These are phyloP conservation scores for Zea luxurians DNA, from an alignment of 176 grass and related monocot genomes.

Conservation along the genomic window DNA sequence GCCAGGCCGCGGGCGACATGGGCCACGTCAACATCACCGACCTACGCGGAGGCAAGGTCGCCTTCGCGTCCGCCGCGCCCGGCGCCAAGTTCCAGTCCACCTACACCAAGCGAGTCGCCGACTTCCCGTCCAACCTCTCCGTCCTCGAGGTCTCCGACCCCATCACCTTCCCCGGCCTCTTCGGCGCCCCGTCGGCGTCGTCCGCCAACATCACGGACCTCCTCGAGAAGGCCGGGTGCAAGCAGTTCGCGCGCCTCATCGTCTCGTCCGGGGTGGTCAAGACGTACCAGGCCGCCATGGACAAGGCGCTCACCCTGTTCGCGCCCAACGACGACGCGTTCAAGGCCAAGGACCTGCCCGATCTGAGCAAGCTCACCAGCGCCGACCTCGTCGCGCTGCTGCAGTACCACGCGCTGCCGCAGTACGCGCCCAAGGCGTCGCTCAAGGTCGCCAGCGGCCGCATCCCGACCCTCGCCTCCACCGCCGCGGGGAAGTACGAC, in stretches of 20 bases:
- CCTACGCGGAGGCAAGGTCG: constrained; percentile 83
- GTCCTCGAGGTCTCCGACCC: constrained; percentile 84
- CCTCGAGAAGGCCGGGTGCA: constrained; percentile 95
- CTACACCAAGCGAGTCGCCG: constrained; percentile 72
- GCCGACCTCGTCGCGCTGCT: constrained; percentile 84
- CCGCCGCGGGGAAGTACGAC: constrained; percentile 68
- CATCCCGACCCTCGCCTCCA: constrained; percentile 74
- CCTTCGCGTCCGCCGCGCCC: constrained; percentile 73
- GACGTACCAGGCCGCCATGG: constrained; percentile 86
- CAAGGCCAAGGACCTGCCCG: constrained; percentile 63
- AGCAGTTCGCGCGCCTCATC: constrained; percentile 75
- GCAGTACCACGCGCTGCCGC: constrained; percentile 89
- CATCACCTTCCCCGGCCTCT: constrained; percentile 82
- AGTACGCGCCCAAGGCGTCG: constrained; percentile 85
- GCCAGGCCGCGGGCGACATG: constrained; percentile 71
- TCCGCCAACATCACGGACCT: constrained; percentile 75
- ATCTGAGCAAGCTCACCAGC: constrained; percentile 70
- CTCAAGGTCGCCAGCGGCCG: constrained; percentile 68
- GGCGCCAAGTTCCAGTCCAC: constrained; percentile 75
- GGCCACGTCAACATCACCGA: constrained; percentile 98
- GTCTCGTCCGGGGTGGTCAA: constrained; percentile 72
- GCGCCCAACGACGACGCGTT: constrained; percentile 95
- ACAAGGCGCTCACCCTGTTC: constrained; percentile 84
- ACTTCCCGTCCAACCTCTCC: constrained; percentile 87
- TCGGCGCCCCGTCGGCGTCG: constrained; percentile 52